These are phyloP conservation scores for Scheffersomyces illinoinensis DNA, from an alignment of 1,139 yeast species.

Conservation along the genomic window DNA sequence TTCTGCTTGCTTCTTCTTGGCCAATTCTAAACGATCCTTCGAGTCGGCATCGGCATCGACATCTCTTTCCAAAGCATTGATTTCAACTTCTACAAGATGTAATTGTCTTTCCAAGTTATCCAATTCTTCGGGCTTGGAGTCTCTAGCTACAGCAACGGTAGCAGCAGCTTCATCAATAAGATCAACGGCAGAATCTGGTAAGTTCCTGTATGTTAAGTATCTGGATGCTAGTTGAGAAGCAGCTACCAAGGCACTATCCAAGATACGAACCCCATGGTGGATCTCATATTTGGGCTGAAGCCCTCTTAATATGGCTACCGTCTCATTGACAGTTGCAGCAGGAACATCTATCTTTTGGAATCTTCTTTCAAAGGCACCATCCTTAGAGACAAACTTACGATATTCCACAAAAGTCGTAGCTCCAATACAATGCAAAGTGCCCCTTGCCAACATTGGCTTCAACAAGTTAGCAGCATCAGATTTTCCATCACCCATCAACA, in stretches of 20 bases:
- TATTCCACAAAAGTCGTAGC: constrained; percentile 96
- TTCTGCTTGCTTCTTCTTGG: constrained; percentile 77
- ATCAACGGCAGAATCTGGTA: constrained; percentile 98
- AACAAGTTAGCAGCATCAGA: constrained; percentile 93
- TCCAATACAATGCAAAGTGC: constrained; percentile 94
- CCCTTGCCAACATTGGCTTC: constrained; percentile 97
- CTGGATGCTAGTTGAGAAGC: constrained; percentile 96
- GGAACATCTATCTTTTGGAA: constrained; percentile 96
- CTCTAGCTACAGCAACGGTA: constrained; percentile 96
- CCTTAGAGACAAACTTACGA: constrained; percentile 89
- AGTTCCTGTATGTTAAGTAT: constrained; percentile 89
- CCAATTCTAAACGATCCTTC: constrained; percentile 79
- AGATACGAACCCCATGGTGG: constrained; percentile 96
- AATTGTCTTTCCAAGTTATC: constrained; percentile 92
- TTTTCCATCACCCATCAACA: constrained; percentile 98
- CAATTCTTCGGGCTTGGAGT: constrained; percentile 95
- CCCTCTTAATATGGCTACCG: constrained; percentile 95
- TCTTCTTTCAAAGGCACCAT: constrained; percentile 98
- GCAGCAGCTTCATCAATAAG: constrained; percentile 97
- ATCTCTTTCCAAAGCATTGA: constrained; percentile 95
- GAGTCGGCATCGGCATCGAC: constrained; percentile 86
- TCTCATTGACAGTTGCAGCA: constrained; percentile 89
- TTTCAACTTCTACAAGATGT: constrained; percentile 89
- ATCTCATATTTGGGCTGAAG: constrained; percentile 94
- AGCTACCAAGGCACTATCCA: constrained; percentile 91